A percentile compares a stretch with the other conserved stretches of the same genome.
These are phyloP conservation scores for Hemisphaericaspora xylofermentans DNA, from an alignment of 1,139 yeast species.

Conservation along the genomic window DNA sequence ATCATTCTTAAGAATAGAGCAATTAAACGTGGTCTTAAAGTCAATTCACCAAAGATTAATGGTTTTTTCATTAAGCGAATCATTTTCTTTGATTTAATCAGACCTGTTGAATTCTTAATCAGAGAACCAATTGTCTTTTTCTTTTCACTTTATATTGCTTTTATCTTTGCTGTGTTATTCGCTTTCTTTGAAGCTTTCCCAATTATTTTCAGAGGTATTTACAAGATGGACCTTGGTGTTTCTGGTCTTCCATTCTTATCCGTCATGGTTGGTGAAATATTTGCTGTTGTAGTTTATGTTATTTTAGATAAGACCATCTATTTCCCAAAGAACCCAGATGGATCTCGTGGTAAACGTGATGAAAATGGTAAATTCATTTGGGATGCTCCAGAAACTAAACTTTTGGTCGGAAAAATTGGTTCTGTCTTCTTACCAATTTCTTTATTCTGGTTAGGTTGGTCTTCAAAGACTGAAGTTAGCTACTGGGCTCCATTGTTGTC, in stretches of 20 bases:
- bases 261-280: slow-evolving; percentile 61
- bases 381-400: slow-evolving; percentile 40
- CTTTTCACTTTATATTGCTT: slow-evolving; percentile 66
- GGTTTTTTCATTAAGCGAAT: slow-evolving; percentile 22
- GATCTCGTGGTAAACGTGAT: slow-evolving; percentile 57
- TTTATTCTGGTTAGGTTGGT: slow-evolving; percentile 83
- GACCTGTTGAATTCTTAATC: slow-evolving; percentile 64
- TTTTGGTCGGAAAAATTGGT: slow-evolving; percentile 53
- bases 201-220: slow-evolving; percentile 63
- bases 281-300: slow-evolving; percentile 54
- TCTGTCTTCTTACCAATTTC: slow-evolving; percentile 65
- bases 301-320: slow-evolving; percentile 45
- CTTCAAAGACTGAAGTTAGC: slow-evolving; percentile 56
- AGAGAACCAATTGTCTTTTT: slow-evolving; percentile 70
- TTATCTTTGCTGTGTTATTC: slow-evolving; percentile 70
- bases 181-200: slow-evolving; percentile 82
- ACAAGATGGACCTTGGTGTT: slow-evolving; percentile 55
- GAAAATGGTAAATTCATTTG: slow-evolving; percentile 51
- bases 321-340: slow-evolving; percentile 62
- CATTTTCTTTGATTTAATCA: slow-evolving; percentile 48
- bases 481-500: slow-evolving; percentile 82
- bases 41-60: slow-evolving; percentile 32
- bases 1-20: slow-evolving; percentile 59
- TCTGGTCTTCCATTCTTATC: slow-evolving; percentile 71
- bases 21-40: slow-evolving; percentile 51